These are phyloP conservation scores for Pichia sporocuriosa DNA, from an alignment of 805 yeast species.

Conservation along the genomic window DNA sequence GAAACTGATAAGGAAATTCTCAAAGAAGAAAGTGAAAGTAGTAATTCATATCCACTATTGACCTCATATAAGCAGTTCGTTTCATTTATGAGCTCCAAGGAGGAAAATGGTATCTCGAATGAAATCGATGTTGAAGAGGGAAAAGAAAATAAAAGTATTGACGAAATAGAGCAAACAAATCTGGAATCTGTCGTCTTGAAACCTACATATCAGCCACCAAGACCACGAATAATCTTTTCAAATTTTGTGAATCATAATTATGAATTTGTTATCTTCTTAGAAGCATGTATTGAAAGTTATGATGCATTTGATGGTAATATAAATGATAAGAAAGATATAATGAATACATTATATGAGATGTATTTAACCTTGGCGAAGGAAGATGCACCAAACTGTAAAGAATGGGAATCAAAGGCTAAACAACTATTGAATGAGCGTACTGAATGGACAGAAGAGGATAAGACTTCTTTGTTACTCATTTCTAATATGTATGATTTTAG, in stretches of 20 bases:
- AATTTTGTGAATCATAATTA: constrained; percentile 80
- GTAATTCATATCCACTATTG: constrained; percentile 41
- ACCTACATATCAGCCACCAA: constrained; percentile 86
- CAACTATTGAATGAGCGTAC: constrained; percentile 36
- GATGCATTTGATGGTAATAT: constrained; percentile 65
- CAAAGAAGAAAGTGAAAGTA: not conserved
- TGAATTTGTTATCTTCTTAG: constrained; percentile 86
- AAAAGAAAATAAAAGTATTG: constrained; percentile 14
- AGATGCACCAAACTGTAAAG: constrained; percentile 31
- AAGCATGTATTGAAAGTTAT: constrained; percentile 79
- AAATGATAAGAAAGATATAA: constrained; percentile 64
- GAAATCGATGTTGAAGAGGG: constrained; percentile 8
- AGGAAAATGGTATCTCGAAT: not conserved
- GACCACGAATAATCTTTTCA: constrained; percentile 79
- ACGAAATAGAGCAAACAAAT: no score
- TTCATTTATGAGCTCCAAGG: constrained; percentile 24
- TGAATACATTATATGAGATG: constrained; percentile 76
- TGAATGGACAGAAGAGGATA: constrained; percentile 45
- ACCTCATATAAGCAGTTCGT: constrained; percentile 43
- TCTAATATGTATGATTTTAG: constrained; percentile 51
- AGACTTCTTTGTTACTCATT: constrained; percentile 46
- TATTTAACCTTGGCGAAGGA: constrained; percentile 54
- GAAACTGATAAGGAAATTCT: constrained; percentile 30
- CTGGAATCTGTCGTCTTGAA: no score
- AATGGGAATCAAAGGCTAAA: constrained; percentile 65